Conservation (phyloP, 176 grass and related monocot genomes). For the Triticum aestivum region IWGSC_CS_RefSeq_v2.1 NC_057794.1:431340677-431341176, state of each 20-base stretch:
- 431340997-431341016: too few relatives aligned
- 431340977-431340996: background rate
- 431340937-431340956: background rate
- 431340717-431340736: constrained; percentile 44
- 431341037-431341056: too few relatives aligned
- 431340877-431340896: background rate
- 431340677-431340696: constrained; percentile 63
- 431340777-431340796: background rate
- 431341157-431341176: too few relatives aligned
- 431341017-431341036: too few relatives aligned
- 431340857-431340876: background rate
- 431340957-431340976: background rate
- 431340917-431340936: background rate
- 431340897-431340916: background rate
- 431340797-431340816: background rate
- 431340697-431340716: constrained; percentile 49
- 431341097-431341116: too few relatives aligned
- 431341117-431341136: too few relatives aligned
- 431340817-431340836: constrained; percentile 6
- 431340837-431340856: constrained; percentile 8
- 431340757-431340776: constrained; percentile 9
- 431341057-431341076: too few relatives aligned
- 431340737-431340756: constrained; percentile 6
- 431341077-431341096: too few relatives aligned
- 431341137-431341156: too few relatives aligned